Evolutionary conservation across 202 grass and related monocot species (phyloP).

Genomic region (Hordeum pubiflorum): DNA sequence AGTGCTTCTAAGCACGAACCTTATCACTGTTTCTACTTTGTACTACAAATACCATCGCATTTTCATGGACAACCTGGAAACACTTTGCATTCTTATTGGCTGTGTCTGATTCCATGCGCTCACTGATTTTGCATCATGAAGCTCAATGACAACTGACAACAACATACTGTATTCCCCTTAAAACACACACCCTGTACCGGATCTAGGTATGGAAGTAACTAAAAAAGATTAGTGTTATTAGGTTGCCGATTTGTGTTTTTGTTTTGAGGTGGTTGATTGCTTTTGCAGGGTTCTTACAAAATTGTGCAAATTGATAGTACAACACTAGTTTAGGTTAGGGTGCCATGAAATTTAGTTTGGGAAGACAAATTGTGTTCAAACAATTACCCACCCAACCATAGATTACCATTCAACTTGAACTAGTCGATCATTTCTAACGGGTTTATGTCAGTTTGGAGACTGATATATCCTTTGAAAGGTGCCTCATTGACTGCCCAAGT

Average conservation of each 20-base stretch:
- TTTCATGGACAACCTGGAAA: background rate
- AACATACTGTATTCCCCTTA: too few relatives aligned
- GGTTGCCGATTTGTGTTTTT: background rate
- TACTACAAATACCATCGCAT: background rate
- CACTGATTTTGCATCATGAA: background rate
- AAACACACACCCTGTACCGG: background rate
- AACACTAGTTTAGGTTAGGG: background rate
- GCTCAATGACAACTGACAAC: too few relatives aligned
- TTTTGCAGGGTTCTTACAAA: background rate
- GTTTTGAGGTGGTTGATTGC: background rate
- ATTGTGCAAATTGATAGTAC: background rate
- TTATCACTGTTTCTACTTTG: background rate
- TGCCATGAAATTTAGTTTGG: background rate
- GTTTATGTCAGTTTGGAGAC: background rate
- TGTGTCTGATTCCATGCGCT: background rate
- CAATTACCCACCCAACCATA: background rate
- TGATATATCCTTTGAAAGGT: background rate
- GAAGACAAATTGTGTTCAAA: background rate
- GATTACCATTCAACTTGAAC: background rate
- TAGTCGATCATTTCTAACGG: background rate
- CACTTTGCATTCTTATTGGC: background rate
- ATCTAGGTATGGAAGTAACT: background rate
- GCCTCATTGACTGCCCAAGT: background rate
- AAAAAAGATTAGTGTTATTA: background rate
- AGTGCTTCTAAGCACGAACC: background rate